Evolutionary conservation across 1,139 yeast species (phyloP).

Genomic region (Kurtzmaniella quercitrusa): DNA sequence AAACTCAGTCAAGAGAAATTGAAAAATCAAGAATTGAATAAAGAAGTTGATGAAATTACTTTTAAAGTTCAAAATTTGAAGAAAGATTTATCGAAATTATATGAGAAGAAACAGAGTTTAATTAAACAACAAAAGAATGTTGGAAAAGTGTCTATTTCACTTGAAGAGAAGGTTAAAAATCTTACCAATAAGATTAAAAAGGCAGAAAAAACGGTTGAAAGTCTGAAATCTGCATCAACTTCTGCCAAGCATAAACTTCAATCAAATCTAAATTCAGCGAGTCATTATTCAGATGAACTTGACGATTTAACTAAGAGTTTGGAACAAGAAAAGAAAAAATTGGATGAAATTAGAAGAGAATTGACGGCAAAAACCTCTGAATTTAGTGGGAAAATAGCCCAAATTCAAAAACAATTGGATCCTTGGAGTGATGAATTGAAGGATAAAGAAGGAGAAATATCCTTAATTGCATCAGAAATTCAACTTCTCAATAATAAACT

Average conservation of each 20-base stretch:
- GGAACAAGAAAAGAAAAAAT: constrained; percentile 46
- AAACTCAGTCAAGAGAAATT: constrained; percentile 45
- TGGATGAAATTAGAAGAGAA: constrained; percentile 61
- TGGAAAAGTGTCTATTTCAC: constrained; percentile 52
- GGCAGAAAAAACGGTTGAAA: constrained; percentile 46
- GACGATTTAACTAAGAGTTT: constrained; percentile 43
- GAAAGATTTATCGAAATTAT: constrained; percentile 24
- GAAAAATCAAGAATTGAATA: constrained; percentile 40
- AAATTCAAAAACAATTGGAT: constrained; percentile 60
- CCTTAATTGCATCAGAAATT: constrained; percentile 61
- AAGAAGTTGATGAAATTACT: constrained; percentile 37
- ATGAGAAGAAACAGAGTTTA: constrained; percentile 27
- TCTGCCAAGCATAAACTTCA: constrained; percentile 47
- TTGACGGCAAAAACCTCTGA: constrained; percentile 71
- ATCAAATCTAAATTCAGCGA: constrained; percentile 40
- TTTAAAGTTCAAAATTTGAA: constrained; percentile 31
- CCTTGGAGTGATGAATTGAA: constrained; percentile 80
- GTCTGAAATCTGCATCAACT: constrained; percentile 29
- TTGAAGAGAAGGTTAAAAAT: constrained; percentile 73
- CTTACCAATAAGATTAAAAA: constrained; percentile 57
- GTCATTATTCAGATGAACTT: constrained; percentile 38
- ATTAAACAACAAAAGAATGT: constrained; percentile 40
- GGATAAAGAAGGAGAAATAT: constrained; percentile 61
- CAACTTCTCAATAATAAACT: constrained; percentile 54
- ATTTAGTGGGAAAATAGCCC: constrained; percentile 59